Percentiles rank a stretch among this genome's conserved stretches.
Conservation (phyloP, 257 asterid species). For the Schizonepeta tenuifolia region DNA sequence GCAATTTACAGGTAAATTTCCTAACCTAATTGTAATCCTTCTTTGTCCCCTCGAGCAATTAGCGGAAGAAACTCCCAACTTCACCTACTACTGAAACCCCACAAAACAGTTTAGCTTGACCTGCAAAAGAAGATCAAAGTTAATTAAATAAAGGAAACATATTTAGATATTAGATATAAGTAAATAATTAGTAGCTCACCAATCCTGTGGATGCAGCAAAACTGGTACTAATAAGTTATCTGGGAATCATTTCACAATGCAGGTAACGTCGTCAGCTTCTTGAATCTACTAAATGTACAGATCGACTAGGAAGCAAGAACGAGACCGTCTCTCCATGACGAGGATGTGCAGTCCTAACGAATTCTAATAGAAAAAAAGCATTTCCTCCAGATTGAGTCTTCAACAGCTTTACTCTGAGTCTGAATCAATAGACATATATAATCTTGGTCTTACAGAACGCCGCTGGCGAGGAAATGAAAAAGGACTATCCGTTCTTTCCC, state of each 20-base stretch:
- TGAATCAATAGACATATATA: slow-evolving; percentile 73
- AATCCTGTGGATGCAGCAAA: slow-evolving; percentile 36
- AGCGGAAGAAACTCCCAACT: slow-evolving; percentile 6
- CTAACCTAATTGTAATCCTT: slow-evolving; percentile 31
- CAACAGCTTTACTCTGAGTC: slow-evolving; percentile 67
- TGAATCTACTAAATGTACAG: slow-evolving; percentile 33
- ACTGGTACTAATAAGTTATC: slow-evolving; percentile 21
- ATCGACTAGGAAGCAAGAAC: slow-evolving; percentile 28
- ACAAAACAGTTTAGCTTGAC: slow-evolving; percentile 34
- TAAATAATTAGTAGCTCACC: slow-evolving; percentile 37
- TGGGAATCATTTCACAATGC: slow-evolving; percentile 21
- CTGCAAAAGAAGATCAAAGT: slow-evolving; percentile 27
- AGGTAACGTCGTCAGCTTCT: slow-evolving; percentile 33
- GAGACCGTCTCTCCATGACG: slow-evolving; percentile 13
- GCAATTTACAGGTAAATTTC: slow-evolving; percentile 34
- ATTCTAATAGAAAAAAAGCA: slow-evolving; percentile 1
- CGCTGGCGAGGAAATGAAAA: slow-evolving; percentile 81
- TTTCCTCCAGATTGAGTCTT: slow-evolving; percentile 16
- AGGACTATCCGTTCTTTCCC: slow-evolving; percentile 86
- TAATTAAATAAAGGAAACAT: neutral
- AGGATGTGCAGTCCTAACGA: slow-evolving; percentile 15
- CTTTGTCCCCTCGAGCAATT: slow-evolving; percentile 31
- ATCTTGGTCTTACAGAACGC: slow-evolving; percentile 92
- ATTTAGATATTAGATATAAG: neutral
- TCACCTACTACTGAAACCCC: slow-evolving; percentile 26